phyloP scores from a whole-genome alignment of 2,329 filamentous ascomycete genomes.

The Pseudogymnoascus sp. region DNA sequence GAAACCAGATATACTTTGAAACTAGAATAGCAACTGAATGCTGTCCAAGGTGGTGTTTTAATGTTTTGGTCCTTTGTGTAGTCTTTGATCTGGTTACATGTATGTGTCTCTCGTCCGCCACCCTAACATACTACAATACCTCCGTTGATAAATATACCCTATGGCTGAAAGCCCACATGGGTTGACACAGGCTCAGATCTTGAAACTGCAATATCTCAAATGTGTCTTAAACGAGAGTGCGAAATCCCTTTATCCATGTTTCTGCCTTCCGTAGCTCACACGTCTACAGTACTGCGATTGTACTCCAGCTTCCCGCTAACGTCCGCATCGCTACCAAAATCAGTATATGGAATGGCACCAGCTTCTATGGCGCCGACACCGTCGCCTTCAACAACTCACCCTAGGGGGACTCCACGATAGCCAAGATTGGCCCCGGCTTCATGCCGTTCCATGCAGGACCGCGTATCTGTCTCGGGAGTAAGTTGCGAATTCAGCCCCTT shows the following conservation, averaged over 20 bases:
- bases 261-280: not conserved
- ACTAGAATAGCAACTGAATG: too few relatives aligned
- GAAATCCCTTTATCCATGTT: not conserved
- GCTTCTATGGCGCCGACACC: slow-evolving; percentile 24
- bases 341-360: slow-evolving; percentile 17
- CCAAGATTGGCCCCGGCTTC: slow-evolving; percentile 18
- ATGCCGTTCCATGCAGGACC: slow-evolving; percentile 25
- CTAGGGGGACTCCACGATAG: slow-evolving; percentile 17
- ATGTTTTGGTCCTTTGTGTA: too few relatives aligned
- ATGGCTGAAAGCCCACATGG: not conserved
- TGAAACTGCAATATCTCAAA: not conserved
- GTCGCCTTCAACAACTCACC: slow-evolving; percentile 23
- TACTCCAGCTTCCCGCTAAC: slow-evolving; percentile 21
- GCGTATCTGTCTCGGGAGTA: slow-evolving; percentile 25
- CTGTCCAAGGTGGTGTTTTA: too few relatives aligned
- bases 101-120: slow-evolving; percentile 11
- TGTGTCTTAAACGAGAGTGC: slow-evolving; percentile 14
- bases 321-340: slow-evolving; percentile 14
- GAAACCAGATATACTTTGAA: too few relatives aligned
- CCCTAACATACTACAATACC: slow-evolving; percentile 10
- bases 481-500: slow-evolving; percentile 1
- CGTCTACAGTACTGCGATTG: slow-evolving; percentile 18
- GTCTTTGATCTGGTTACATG: too few relatives aligned
- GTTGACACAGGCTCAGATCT: not conserved
- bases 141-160: slow-evolving; percentile 6